Conservation (phyloP, 1,284 basidiomycete genomes). For the Ustilago xerochloae region DNA sequence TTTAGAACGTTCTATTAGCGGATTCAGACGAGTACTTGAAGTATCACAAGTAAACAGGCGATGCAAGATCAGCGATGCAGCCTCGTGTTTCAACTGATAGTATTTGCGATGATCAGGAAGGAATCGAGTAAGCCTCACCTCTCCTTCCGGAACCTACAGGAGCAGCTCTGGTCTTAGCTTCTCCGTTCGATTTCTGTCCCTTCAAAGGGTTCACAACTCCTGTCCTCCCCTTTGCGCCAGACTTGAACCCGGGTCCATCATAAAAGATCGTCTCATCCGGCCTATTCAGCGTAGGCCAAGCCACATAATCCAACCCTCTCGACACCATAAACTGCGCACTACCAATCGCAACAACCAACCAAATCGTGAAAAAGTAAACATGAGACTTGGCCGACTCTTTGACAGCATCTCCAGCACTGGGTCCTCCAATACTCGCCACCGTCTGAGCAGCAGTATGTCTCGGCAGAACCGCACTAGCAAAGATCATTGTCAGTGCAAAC, state of each 20-base stretch:
- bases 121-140: conserved; percentile 36
- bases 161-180: conserved; percentile 13
- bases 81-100: too few species aligned
- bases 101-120: too few species aligned
- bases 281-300: conserved; percentile 65
- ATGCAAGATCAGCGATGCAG: too few species aligned
- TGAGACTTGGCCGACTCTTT: conserved; percentile 9
- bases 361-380: conserved; percentile 48
- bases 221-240: conserved; percentile 52
- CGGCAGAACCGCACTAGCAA: conserved; percentile 53
- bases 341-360: conserved; percentile 44
- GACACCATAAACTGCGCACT: conserved; percentile 57
- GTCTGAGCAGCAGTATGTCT: conserved; percentile 31
- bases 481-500: conserved; percentile 82
- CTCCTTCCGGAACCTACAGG: conserved; percentile 27
- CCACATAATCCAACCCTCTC: conserved; percentile 64
- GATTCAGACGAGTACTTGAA: too few species aligned
- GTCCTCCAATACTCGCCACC: conserved; percentile 10
- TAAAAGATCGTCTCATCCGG: conserved; percentile 62
- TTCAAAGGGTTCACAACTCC: conserved; percentile 42
- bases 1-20: too few species aligned
- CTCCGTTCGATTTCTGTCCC: neutral
- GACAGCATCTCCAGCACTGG: conserved; percentile 7
- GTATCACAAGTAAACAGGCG: too few species aligned
- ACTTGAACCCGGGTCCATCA: conserved; percentile 64